Base-by-base conservation (phyloP, 768 basidiomycete species). In the Dentipellis sp. region DNA sequence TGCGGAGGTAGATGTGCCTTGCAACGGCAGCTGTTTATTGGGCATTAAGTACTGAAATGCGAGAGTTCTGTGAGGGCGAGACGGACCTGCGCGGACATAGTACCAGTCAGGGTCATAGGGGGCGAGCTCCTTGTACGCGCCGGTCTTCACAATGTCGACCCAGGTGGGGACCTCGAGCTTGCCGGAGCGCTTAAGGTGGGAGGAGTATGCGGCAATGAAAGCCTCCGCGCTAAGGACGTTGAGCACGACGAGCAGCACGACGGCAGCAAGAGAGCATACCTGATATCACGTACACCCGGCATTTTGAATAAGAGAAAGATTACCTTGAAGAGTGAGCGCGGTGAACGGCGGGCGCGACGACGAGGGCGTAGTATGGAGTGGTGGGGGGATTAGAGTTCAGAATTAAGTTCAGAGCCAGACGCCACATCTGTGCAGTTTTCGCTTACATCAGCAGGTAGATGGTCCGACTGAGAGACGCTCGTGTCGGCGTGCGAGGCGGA, bases 31-130 rank as follows among this genome's bases (percentile, higher is more conserved):
- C 94, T 97, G 66, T 40, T 40, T 10, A 5, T 29, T 29, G 29
- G 29, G 29, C 6, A 29, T 29, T 29, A 29, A 29, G 29, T 6
- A 29, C 29, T 29, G 29, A 29, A 29, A 29, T 29, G 29, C 29
- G 29, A 29, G 6, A 29, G 29, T 29, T 29, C 29, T 29, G 29
- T 6, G 19, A 23, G 14, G 29, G 4, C 3, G 17, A 19, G 42
- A 81, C 84, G 70, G 68, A 97, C 94, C 94, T 75, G 95, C 91
- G 67, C 97, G 92, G 71, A 95, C 80, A 76, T 98, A 99, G 82
- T 85, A 99, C 97, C 97, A 99, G 74, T 99, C 97, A 45, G 92
- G 90, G 75, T 98, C 93, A 76, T 97, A 97, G 54, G 97, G 97
- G 54, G 94, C 95, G 59, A 97, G 91, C 76, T 99, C 97, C 75